Percentiles rank a stretch among this genome's conserved stretches.
Evolutionary conservation across 2,329 filamentous ascomycete genomes (phyloP).

Genomic region (Sarocladiaceae sp.): DNA sequence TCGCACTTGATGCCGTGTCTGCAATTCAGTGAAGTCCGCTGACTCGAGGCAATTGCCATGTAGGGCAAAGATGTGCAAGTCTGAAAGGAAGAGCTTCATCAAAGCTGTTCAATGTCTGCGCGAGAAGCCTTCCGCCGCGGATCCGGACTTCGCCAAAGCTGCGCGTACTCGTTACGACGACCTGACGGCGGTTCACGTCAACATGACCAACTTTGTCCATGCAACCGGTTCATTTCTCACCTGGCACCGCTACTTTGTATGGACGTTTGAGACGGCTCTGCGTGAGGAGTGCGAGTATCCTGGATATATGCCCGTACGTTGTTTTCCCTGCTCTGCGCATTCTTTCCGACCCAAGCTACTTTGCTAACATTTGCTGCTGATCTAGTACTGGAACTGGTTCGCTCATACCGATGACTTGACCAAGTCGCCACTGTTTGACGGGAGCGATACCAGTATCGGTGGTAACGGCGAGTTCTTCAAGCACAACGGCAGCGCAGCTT

Average conservation of each 20-base stretch:
- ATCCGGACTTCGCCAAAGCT: conserved; percentile 16
- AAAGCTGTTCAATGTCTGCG: conserved; percentile 19
- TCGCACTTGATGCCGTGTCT: no score
- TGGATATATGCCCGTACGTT: conserved; percentile 23
- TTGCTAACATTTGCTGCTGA: background rate
- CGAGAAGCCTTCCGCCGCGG: conserved; percentile 17
- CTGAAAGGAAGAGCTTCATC: conserved; percentile 17
- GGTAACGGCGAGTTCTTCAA: conserved; percentile 27
- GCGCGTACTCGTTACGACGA: conserved; percentile 24
- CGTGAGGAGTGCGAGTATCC: conserved; percentile 33
- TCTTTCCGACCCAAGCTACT: no score
- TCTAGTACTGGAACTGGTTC: conserved; percentile 42
- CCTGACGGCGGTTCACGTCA: conserved; percentile 25
- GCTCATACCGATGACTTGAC: conserved; percentile 35
- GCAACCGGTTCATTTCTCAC: conserved; percentile 26
- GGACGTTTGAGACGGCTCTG: conserved; percentile 30
- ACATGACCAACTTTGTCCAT: conserved; percentile 19
- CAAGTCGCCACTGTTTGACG: conserved; percentile 48
- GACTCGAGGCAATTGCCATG: no score
- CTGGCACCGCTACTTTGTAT: conserved; percentile 36
- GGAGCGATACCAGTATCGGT: conserved; percentile 42
- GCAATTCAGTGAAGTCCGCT: no score
- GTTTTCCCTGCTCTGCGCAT: no score
- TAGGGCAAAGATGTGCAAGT: conserved; percentile 4
- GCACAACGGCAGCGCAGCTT: conserved; percentile 6